Base-by-base conservation (phyloP, 2,329 filamentous ascomycete species). In the Ophiostoma quercus region DNA sequence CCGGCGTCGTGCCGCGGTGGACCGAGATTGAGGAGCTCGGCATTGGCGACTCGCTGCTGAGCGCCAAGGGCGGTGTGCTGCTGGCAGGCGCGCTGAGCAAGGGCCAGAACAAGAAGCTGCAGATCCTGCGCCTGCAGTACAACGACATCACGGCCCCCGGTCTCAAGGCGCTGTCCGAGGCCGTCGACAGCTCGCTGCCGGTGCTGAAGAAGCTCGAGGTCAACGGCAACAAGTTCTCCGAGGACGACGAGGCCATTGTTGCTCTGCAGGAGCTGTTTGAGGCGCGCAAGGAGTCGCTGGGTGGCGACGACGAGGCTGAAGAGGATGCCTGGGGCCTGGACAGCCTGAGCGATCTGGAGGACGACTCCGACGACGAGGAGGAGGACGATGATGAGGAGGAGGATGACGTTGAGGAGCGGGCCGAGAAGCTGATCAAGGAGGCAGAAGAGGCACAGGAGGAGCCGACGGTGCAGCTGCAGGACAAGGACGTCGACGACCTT, bases 181-280 rank as follows among this genome's bases (percentile, higher is more conserved):
- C 91, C 2, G 88, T 88, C 4, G 87, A 87, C 75, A 82, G 85
- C 9, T 84, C 84, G 2, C 84, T 99, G 9, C 93, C 92, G 1
- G 85, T 86, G 14, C 82, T 99, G 74, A 90, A 90, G 81, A 89
- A 94, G 75, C 87, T 99, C 67, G 95, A 98, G 81, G 82, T 99
- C 74, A 98, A 99, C 78, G 95, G 95, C 67, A 99, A 99, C 83
- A 95, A 92, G 77, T 97, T 99, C 75, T 83, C 86, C 9, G 94
- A 97, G 79, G 92, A 96, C 2, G 92, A 98, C 75, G 83, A 86
- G 66, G 87, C 87, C 37, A 84, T 97, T 60, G 80, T 87, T 72
- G 83, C 83, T 29, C 82, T 98, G 65, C 87, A 88, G 74, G 86
- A 88, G 68, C 82, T 95, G 37, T 83, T 97, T 34, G 89, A 92